Conservation (phyloP, 805 yeast species). For the Schwanniomyces vanrijiae region DNA sequence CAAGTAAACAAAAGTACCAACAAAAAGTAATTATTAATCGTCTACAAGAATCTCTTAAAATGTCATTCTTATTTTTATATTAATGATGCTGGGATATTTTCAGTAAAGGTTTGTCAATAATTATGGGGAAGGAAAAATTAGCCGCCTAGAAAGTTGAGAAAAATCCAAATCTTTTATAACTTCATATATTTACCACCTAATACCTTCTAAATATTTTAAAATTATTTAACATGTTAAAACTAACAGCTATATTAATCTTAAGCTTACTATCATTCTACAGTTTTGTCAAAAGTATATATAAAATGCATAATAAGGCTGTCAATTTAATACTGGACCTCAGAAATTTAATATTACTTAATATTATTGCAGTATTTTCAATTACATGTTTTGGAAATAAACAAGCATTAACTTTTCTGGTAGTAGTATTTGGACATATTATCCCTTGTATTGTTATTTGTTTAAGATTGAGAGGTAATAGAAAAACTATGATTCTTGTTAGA, state of each 20-base stretch:
- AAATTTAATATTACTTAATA: neutral
- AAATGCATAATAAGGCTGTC: neutral
- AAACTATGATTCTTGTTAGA: slow-evolving; percentile 1
- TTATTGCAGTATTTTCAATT: slow-evolving; percentile 1
- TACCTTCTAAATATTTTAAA: too few relatives aligned
- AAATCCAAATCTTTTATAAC: too few relatives aligned
- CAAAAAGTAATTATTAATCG: too few relatives aligned
- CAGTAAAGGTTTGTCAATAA: too few relatives aligned
- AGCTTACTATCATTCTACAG: neutral
- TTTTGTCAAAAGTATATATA: too few relatives aligned
- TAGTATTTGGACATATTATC: slow-evolving; percentile 4
- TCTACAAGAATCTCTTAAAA: too few relatives aligned
- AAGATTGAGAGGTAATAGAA: slow-evolving; percentile 4
- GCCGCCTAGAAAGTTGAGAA: neutral
- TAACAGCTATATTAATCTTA: too few relatives aligned
- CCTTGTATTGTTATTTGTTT: slow-evolving; percentile 1
- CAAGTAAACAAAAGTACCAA: too few relatives aligned
- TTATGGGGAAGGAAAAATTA: too few relatives aligned
- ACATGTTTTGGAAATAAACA: neutral
- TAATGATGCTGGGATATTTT: too few relatives aligned
- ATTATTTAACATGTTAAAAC: neutral
- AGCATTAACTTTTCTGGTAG: neutral
- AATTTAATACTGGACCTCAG: neutral
- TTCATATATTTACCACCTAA: too few relatives aligned
- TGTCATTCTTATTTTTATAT: too few relatives aligned